Evolutionary conservation across 139 green algal genomes (phyloP).

Genomic region (Chlamydomonas sp.): DNA sequence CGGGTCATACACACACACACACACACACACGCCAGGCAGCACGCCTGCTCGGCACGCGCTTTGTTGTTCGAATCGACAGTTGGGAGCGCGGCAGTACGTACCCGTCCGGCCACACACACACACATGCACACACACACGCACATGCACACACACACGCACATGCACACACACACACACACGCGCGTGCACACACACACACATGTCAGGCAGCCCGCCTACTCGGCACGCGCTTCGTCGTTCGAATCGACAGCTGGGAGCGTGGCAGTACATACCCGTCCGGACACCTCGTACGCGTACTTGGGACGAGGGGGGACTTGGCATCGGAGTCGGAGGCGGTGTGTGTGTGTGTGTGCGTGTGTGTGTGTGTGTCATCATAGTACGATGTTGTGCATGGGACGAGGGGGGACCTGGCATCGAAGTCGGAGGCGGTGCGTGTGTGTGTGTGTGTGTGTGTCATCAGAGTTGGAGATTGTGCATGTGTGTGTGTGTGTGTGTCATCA

Average conservation of each 20-base stretch:
- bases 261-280: conserved; percentile 27
- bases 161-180: conserved; percentile 2
- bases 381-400: no score
- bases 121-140: neutral
- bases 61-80: conserved; percentile 45
- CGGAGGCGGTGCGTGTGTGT: no score
- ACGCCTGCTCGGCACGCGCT: conserved; percentile 26
- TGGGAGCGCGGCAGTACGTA: conserved; percentile 30
- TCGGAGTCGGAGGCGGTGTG: conserved; percentile 48
- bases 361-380: conserved; percentile 14
- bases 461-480: conserved; percentile 5
- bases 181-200: neutral
- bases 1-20: no score
- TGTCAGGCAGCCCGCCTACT: conserved; percentile 19
- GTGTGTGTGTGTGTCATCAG: no score
- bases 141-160: neutral
- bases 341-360: neutral
- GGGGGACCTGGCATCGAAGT: neutral
- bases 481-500: conserved; percentile 12
- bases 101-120: conserved; percentile 38
- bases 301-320: conserved; percentile 31
- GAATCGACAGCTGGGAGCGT: conserved; percentile 35
- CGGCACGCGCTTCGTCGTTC: conserved; percentile 47
- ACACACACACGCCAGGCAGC: neutral
- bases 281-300: conserved; percentile 40